Base-by-base conservation (phyloP, 441 rosid genomes). In the Jatropha multifida region DNA sequence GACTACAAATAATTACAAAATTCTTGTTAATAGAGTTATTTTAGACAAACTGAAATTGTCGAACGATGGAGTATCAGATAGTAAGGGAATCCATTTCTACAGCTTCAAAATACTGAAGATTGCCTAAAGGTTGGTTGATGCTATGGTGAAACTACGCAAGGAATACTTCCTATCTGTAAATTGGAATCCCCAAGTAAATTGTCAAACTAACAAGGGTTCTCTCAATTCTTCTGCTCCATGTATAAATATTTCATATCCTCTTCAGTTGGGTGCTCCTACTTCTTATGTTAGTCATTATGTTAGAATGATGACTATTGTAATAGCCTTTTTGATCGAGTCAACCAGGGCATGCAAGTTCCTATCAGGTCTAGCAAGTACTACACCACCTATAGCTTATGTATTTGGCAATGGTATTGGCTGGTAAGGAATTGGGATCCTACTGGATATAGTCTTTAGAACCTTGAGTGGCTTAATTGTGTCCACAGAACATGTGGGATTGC, bases 381-480 rank as follows among this genome's bases (percentile, higher is more conserved):
- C 99, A 1, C 99, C 99, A 10, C 99, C 99, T 80, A 98, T 98
- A 13, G 95, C 99, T 75, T 95, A 92, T 82, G 92, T 96, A 58
- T 98, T 96, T 82, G 94, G 99, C 84, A 98, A 98, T 5, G 99
- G 98, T 42, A 96, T 96, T 54, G 99, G 99, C 52, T 96, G 99
- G 99, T 98, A 96, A 85, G 99, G 98, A 69, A 88, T 96, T 75
- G 99, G 98, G 5, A 96, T 96, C 71, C 90, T 96, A 77, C 82
- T 96, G 66, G 77, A 72, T 65, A 98, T 98, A 66, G 85, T 96
- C 78, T 96, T 94, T 65, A 98, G 99, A 81, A 92, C 98, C 1
- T 60, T 96, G 80, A 85, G 87, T 0, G 99, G 98, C 55, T 91
- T 4, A 12, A 23, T 65, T 6, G 32, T 69, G 26, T 63, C 17